phyloP scores from a whole-genome alignment of 192 early-diverging fungal genomes.

The Pilaira anomala region DNA sequence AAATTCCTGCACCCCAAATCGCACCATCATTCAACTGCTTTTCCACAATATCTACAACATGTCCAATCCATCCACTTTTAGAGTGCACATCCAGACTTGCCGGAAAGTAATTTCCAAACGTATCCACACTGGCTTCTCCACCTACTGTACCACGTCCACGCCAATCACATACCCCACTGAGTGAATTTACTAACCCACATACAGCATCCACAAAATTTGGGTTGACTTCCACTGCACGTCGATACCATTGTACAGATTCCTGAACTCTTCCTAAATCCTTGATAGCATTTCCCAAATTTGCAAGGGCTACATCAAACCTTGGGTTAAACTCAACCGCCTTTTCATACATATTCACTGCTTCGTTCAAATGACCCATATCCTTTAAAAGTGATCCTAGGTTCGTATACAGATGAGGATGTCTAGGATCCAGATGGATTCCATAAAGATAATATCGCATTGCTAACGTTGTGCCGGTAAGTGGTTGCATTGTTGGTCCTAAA shows the following conservation, averaged over 20 bases:
- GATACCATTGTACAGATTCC: constrained; percentile 83
- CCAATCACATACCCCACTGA: constrained; percentile 91
- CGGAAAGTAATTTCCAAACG: constrained; percentile 32
- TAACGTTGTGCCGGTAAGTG: constrained; percentile 67
- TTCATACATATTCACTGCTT: constrained; percentile 87
- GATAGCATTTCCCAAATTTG: constrained; percentile 90
- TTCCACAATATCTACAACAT: constrained; percentile 74
- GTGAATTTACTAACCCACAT: constrained; percentile 84
- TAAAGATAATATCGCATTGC: constrained; percentile 86
- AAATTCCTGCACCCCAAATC: constrained; percentile 53
- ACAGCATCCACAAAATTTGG: constrained; percentile 91
- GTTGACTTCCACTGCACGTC: constrained; percentile 77
- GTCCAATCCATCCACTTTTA: constrained; percentile 65
- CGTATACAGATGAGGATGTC: constrained; percentile 90
- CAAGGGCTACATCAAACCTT: constrained; percentile 87
- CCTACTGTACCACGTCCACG: constrained; percentile 69
- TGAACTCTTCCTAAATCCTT: constrained; percentile 91
- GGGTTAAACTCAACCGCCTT: constrained; percentile 83
- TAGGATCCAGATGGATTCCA: constrained; percentile 74
- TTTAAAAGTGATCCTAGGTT: constrained; percentile 90
- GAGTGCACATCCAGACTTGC: constrained; percentile 14
- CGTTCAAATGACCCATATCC: constrained; percentile 80
- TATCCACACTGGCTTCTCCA: constrained; percentile 34
- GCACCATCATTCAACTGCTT: constrained; percentile 69
- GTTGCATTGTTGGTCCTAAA: constrained; percentile 17